Conservation (phyloP, 2,329 filamentous ascomycete species). For the Fusarium bulbicola region DNA sequence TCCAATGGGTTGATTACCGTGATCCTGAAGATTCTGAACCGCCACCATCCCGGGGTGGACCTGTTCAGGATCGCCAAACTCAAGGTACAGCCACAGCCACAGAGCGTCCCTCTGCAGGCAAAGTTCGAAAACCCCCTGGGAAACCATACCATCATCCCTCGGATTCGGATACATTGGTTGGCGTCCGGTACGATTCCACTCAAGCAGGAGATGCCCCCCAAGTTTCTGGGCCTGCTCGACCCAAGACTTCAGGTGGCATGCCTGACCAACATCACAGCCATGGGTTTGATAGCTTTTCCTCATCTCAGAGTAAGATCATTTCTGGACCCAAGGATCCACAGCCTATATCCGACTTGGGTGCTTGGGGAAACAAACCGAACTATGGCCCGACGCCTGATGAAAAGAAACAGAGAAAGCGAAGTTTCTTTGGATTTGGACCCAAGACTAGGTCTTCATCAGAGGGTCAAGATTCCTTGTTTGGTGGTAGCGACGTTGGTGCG, state of each 20-base stretch:
- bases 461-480: conserved; percentile 64
- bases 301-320: conserved; percentile 64
- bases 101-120: conserved; percentile 36
- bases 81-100: conserved; percentile 38
- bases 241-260: conserved; percentile 49
- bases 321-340: conserved; percentile 87
- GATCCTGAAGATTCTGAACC: conserved; percentile 63
- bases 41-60: conserved; percentile 41
- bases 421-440: conserved; percentile 76
- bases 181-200: conserved; percentile 66
- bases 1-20: conserved; percentile 86
- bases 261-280: conserved; percentile 49
- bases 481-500: conserved; percentile 57
- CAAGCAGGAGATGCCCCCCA: conserved; percentile 63
- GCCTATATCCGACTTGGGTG: conserved; percentile 82
- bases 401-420: conserved; percentile 82
- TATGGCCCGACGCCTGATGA: conserved; percentile 69
- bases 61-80: conserved; percentile 52
- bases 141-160: conserved; percentile 49
- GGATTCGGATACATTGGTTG: conserved; percentile 61
- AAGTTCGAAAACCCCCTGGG: conserved; percentile 46
- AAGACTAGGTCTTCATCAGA: conserved; percentile 68
- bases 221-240: conserved; percentile 48
- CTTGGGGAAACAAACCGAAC: conserved; percentile 83
- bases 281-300: conserved; percentile 48